Conservation (phyloP, 2,329 filamentous ascomycete species). For the Beauveria varroae region DNA sequence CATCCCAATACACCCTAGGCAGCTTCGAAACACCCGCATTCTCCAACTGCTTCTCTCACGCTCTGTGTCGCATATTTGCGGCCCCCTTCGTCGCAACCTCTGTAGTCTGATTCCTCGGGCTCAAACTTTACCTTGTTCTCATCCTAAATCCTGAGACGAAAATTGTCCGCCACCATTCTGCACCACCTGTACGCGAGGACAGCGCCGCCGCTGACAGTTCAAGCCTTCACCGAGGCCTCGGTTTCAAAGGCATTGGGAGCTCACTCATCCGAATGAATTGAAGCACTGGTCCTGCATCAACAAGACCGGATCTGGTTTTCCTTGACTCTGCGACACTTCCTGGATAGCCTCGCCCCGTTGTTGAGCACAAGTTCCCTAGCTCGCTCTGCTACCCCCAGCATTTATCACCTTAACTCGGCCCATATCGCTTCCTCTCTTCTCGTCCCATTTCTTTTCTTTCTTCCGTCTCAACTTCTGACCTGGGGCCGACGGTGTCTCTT, state of each 20-base stretch:
- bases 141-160: conserved; percentile 8
- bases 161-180: background rate
- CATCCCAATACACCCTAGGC: conserved; percentile 9
- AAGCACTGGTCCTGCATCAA: conserved; percentile 5
- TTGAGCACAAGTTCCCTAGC: background rate
- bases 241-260: conserved; percentile 5
- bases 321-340: conserved; percentile 8
- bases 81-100: conserved; percentile 12
- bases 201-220: background rate
- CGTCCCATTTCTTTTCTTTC: conserved; percentile 18
- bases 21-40: conserved; percentile 2
- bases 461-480: conserved; percentile 11
- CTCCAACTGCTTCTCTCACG: conserved; percentile 19
- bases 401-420: conserved; percentile 9
- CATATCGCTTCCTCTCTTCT: conserved; percentile 12
- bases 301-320: conserved; percentile 10
- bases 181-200: background rate
- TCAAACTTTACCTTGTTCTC: background rate
- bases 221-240: background rate
- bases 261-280: background rate
- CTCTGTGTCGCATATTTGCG: conserved; percentile 19
- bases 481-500: conserved; percentile 15
- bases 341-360: conserved; percentile 4
- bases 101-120: background rate
- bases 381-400: background rate